These are phyloP conservation scores for Metschnikowia drakensbergensis DNA, from an alignment of 805 yeast species.

Conservation along the genomic window DNA sequence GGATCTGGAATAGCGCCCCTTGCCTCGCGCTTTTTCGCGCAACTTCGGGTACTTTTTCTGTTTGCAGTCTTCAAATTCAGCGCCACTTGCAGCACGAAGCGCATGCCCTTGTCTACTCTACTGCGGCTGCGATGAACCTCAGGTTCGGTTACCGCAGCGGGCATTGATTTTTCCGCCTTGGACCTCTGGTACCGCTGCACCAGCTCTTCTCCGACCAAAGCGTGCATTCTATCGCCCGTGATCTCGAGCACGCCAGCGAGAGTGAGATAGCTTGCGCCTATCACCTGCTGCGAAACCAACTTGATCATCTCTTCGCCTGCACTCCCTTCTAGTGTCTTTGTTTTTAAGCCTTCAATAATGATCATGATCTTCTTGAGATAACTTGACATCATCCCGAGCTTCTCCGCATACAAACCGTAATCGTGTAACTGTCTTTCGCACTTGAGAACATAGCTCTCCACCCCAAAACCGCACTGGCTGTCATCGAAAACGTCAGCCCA, in stretches of 20 bases:
- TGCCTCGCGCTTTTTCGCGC: neutral
- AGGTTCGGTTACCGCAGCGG: neutral
- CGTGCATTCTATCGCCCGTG: neutral
- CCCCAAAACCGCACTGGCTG: conserved; percentile 1
- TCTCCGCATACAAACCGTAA: neutral
- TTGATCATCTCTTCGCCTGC: neutral
- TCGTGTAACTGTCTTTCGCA: conserved; percentile 7
- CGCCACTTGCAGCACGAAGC: conserved; percentile 3
- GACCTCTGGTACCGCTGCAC: neutral
- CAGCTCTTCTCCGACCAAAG: neutral
- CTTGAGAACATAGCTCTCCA: conserved; percentile 9
- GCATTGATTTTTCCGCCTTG: neutral
- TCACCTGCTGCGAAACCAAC: conserved; percentile 1
- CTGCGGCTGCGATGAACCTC: neutral
- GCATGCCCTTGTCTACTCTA: neutral
- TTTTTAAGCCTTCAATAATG: neutral
- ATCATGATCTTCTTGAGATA: neutral
- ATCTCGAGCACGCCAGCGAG: neutral
- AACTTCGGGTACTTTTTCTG: neutral
- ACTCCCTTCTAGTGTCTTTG: neutral
- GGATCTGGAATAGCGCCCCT: neutral
- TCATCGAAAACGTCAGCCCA: neutral
- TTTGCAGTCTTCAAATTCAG: neutral
- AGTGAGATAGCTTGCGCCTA: neutral
- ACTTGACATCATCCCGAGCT: neutral